Evolutionary conservation across 1,284 basidiomycete species (phyloP).

Genomic region (Cryptococcus sp.): DNA sequence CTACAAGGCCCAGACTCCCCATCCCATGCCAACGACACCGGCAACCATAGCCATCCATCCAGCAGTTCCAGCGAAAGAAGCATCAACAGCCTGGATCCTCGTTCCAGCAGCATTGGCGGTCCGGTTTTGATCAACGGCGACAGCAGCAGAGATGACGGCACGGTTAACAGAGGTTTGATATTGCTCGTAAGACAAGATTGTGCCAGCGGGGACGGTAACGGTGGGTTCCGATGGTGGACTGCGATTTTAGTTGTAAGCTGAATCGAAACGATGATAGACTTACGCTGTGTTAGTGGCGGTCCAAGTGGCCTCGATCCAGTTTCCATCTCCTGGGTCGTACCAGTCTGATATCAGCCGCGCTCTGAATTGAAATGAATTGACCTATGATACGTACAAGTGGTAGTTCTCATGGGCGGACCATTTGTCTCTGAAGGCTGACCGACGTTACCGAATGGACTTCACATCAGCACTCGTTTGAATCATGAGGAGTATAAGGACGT

Average conservation of each 20-base stretch:
- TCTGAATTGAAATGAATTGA: neutral
- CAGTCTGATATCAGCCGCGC: conserved; percentile 13
- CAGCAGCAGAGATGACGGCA: conserved; percentile 21
- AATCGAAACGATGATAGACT: conserved; percentile 10
- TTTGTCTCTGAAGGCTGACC: conserved; percentile 1
- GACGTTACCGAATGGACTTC: neutral
- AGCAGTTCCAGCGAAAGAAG: neutral
- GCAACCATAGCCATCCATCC: conserved; percentile 15
- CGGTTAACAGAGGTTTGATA: conserved; percentile 32
- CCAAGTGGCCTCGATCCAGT: conserved; percentile 28
- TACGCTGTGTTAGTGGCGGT: conserved; percentile 26
- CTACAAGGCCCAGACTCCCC: conserved; percentile 14
- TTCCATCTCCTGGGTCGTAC: conserved; percentile 28
- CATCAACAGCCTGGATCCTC: conserved; percentile 1
- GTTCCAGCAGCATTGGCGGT: neutral
- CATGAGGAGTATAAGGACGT: conserved; percentile 1
- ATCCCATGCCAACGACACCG: conserved; percentile 19
- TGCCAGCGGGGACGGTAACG: conserved; percentile 29
- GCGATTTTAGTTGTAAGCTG: neutral
- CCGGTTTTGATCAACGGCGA: conserved; percentile 2
- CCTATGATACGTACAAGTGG: conserved; percentile 17
- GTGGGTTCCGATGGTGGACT: conserved; percentile 29
- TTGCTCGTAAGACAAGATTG: conserved; percentile 21
- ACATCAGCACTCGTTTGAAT: conserved; percentile 1
- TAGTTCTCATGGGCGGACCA: conserved; percentile 28